phyloP scores from a whole-genome alignment of 768 basidiomycete genomes.

The Tulasnella sp. region DNA sequence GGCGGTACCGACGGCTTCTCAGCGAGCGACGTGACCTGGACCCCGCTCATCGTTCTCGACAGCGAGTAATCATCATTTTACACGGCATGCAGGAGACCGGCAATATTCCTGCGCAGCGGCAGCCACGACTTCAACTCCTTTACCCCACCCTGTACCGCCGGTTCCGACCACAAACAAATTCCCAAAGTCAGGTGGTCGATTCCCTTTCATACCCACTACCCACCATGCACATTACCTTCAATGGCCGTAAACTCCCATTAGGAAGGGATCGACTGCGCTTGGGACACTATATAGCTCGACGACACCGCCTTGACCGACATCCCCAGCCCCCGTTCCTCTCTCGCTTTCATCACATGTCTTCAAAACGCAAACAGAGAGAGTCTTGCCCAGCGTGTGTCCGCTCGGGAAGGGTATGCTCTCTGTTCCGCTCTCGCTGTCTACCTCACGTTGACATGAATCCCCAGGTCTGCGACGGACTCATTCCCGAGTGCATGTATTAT shows the following conservation, averaged over 20 bases:
- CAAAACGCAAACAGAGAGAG: not conserved
- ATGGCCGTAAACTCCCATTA: not conserved
- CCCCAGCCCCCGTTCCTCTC: not conserved
- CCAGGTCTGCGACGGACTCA: not conserved
- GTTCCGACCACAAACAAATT: not conserved
- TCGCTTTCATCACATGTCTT: conserved; percentile 8
- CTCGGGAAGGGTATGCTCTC: not conserved
- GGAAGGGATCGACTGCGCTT: conserved; percentile 3
- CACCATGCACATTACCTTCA: not conserved
- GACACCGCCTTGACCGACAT: not conserved
- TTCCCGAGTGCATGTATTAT: not conserved
- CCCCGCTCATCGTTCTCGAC: not conserved
- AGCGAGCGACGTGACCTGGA: not conserved
- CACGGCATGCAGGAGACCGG: not conserved
- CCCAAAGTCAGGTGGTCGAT: not conserved
- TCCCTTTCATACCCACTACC: not conserved
- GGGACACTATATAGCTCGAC: not conserved
- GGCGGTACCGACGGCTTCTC: conserved; percentile 6
- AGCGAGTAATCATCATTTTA: not conserved
- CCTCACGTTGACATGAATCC: not conserved
- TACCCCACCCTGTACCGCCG: not conserved
- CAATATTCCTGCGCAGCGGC: conserved; percentile 4
- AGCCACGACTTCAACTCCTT: not conserved
- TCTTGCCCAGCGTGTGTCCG: not conserved
- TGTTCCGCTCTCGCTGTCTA: not conserved